phyloP scores from a whole-genome alignment of 306 rosid genomes.

The Betula pendula region DNA sequence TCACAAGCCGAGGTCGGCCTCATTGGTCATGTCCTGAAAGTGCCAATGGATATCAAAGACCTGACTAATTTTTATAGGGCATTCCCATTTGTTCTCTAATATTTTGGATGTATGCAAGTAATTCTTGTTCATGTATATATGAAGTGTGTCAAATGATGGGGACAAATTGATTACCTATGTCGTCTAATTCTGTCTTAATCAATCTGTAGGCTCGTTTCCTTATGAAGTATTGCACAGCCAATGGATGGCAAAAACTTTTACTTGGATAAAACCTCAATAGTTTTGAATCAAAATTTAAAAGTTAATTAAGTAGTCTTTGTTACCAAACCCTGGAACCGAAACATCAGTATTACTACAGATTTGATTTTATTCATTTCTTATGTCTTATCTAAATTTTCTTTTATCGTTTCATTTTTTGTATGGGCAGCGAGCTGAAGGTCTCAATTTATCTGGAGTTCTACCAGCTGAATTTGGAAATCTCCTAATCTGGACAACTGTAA shows the following conservation, averaged over 20 bases:
- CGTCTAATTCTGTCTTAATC: background rate
- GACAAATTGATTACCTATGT: background rate
- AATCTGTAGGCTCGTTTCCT: background rate
- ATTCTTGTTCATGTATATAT: background rate
- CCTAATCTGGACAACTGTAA: slow-evolving; percentile 53
- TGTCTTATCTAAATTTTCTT: background rate
- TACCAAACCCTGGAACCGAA: background rate
- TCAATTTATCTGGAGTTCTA: slow-evolving; percentile 48
- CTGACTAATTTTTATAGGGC: too few species aligned
- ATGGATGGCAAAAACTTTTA: background rate
- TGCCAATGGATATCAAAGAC: background rate
- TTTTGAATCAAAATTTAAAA: background rate
- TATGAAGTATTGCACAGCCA: background rate
- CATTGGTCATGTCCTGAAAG: too few species aligned
- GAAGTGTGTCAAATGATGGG: background rate
- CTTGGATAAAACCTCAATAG: background rate
- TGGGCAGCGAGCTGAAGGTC: slow-evolving; percentile 50
- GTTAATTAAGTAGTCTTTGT: too few species aligned
- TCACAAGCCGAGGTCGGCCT: too few species aligned
- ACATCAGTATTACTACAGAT: background rate
- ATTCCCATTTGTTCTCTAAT: background rate
- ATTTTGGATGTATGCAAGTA: background rate
- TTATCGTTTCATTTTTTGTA: background rate
- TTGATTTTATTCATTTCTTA: background rate
- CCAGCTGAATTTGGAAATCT: slow-evolving; percentile 64